A percentile compares a stretch with the other conserved stretches of the same genome.
phyloP scores from a whole-genome alignment of 208 protist species.

The Leishmania aethiopica region DNA sequence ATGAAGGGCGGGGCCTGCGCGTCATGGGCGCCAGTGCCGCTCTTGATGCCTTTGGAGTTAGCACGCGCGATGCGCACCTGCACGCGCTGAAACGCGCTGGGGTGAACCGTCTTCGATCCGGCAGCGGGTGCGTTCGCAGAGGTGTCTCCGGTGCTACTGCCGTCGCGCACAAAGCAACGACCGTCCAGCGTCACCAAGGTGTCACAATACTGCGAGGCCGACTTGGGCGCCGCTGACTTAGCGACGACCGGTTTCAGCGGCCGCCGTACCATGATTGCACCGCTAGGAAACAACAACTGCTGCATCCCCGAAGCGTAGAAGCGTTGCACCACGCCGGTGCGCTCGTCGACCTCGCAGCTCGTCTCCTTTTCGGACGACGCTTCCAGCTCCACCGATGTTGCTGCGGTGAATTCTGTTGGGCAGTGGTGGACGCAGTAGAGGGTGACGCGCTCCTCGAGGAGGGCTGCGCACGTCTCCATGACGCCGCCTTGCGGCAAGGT shows the following conservation, averaged over 20 bases:
- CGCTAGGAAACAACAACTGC: conserved; percentile 72
- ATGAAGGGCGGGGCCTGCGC: conserved; percentile 23
- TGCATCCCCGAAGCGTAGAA: conserved; percentile 66
- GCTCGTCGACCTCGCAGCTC: conserved; percentile 48
- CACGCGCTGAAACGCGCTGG: conserved; percentile 13
- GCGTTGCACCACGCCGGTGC: conserved; percentile 58
- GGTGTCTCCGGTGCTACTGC: neutral
- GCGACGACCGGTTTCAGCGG: conserved; percentile 8
- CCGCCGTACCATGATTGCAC: conserved; percentile 59
- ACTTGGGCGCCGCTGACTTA: neutral
- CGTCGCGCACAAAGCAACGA: conserved; percentile 43
- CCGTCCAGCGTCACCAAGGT: conserved; percentile 55
- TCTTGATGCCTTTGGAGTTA: neutral
- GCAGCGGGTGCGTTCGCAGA: neutral
- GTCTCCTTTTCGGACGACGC: conserved; percentile 62
- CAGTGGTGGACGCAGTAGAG: conserved; percentile 48
- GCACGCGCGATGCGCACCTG: conserved; percentile 6
- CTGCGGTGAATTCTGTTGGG: neutral
- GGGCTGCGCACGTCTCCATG: conserved; percentile 11
- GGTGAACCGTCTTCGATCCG: neutral
- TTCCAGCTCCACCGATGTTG: conserved; percentile 19
- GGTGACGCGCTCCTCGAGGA: conserved; percentile 29
- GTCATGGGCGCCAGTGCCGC: neutral
- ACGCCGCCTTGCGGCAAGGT: conserved; percentile 19
- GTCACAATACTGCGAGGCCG: conserved; percentile 28